A percentile compares a stretch with the other conserved stretches of the same genome.
These are phyloP conservation scores for Aspergillus sp. DNA, from an alignment of 2,329 filamentous ascomycete genomes.

Conservation along the genomic window DNA sequence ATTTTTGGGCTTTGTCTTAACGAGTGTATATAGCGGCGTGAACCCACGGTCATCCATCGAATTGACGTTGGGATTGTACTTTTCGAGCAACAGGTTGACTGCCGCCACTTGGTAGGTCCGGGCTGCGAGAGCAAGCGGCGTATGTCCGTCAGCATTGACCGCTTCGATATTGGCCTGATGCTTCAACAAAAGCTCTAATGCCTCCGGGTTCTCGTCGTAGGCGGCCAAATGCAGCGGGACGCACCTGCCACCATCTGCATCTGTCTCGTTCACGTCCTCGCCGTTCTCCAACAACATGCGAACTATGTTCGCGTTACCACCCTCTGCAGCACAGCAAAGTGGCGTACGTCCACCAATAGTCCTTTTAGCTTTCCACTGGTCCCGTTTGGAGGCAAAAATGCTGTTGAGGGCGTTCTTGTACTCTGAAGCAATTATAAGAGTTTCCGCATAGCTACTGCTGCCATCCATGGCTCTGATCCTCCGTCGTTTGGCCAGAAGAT, in stretches of 20 bases:
- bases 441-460: too few species aligned
- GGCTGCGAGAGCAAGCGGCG: neutral
- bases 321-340: neutral
- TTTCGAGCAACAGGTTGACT: neutral
- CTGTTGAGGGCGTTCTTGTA: too few species aligned
- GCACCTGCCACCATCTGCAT: neutral
- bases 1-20: neutral
- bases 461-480: too few species aligned
- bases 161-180: neutral
- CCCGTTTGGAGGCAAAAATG: too few species aligned
- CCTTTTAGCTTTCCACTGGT: too few species aligned
- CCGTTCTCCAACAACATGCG: neutral
- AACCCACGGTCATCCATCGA: neutral
- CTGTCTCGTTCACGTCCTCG: neutral
- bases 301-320: neutral
- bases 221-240: neutral
- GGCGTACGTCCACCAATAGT: neutral
- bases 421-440: too few species aligned
- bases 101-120: neutral
- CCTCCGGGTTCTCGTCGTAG: neutral
- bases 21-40: neutral
- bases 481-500: too few species aligned
- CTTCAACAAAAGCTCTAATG: neutral
- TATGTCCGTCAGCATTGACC: neutral
- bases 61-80: neutral